phyloP scores from a whole-genome alignment of 352 stramenopile species.

The Poterioochromonas sp. region DNA sequence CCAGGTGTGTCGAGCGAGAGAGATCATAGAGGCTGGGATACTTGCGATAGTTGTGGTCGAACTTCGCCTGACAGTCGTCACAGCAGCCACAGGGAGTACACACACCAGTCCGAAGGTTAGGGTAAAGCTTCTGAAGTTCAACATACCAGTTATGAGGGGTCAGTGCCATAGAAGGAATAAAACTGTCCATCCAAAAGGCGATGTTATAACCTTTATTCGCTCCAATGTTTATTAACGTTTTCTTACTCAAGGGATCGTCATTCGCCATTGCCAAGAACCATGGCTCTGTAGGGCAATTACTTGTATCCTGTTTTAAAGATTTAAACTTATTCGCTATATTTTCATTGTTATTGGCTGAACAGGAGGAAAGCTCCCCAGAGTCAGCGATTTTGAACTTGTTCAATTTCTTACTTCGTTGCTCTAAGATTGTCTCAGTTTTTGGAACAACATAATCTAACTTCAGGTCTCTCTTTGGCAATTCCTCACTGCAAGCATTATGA shows the following conservation, averaged over 20 bases:
- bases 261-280: not conserved
- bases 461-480: too few relatives aligned
- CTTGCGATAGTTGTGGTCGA: not conserved
- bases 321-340: not conserved
- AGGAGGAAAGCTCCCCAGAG: too few relatives aligned
- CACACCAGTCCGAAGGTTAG: not conserved
- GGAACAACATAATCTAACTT: too few relatives aligned
- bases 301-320: not conserved
- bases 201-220: slow-evolving; percentile 27
- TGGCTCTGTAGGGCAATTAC: not conserved
- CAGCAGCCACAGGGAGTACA: not conserved
- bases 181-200: not conserved
- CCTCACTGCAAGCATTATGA: too few relatives aligned
- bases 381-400: too few relatives aligned
- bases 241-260: not conserved
- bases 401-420: too few relatives aligned
- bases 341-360: too few relatives aligned
- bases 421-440: too few relatives aligned
- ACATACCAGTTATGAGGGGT: not conserved
- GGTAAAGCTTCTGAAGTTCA: not conserved
- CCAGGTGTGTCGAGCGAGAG: not conserved
- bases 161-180: not conserved
- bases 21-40: not conserved
- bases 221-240: slow-evolving; percentile 1
- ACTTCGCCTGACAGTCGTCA: not conserved